Conservation (phyloP, 2,329 filamentous ascomycete genomes). For the Simplicillium sp. region DNA sequence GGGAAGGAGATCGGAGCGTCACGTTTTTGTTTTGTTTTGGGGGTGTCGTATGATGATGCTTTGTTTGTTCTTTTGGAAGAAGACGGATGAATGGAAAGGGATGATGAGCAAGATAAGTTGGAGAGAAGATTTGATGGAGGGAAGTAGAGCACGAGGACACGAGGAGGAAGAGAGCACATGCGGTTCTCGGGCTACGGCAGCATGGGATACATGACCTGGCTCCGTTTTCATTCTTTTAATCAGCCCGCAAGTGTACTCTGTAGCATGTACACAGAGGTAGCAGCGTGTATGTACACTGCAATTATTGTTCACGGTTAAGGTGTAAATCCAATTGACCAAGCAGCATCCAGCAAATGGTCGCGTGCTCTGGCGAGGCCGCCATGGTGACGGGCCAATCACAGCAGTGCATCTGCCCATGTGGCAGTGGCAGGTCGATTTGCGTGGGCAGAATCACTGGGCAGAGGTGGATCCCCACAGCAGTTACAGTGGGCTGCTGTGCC, state of each 20-base stretch:
- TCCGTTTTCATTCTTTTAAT: not conserved
- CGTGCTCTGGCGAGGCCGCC: slow-evolving; percentile 22
- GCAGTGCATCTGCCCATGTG: slow-evolving; percentile 22
- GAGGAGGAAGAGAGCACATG: slow-evolving; percentile 1
- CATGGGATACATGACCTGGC: not conserved
- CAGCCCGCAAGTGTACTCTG: too few relatives aligned
- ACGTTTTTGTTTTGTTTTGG: too few relatives aligned
- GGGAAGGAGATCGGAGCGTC: not conserved
- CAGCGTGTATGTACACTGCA: not conserved
- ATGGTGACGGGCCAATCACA: slow-evolving; percentile 20
- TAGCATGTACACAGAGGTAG: slow-evolving; percentile 3
- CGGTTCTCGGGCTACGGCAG: not conserved
- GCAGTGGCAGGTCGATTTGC: slow-evolving; percentile 3
- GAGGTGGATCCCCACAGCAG: too few relatives aligned
- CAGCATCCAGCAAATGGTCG: slow-evolving; percentile 33
- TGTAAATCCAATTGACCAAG: slow-evolving; percentile 24
- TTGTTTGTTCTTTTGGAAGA: too few relatives aligned
- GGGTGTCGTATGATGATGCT: not conserved
- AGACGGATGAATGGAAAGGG: not conserved
- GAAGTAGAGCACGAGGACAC: not conserved
- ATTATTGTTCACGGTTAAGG: not conserved
- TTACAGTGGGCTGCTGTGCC: too few relatives aligned
- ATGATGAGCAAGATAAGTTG: not conserved
- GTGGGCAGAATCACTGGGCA: not conserved
- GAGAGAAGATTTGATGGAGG: not conserved